Conservation (phyloP, 2,329 filamentous ascomycete species). For the Alternaria longipes region DNA sequence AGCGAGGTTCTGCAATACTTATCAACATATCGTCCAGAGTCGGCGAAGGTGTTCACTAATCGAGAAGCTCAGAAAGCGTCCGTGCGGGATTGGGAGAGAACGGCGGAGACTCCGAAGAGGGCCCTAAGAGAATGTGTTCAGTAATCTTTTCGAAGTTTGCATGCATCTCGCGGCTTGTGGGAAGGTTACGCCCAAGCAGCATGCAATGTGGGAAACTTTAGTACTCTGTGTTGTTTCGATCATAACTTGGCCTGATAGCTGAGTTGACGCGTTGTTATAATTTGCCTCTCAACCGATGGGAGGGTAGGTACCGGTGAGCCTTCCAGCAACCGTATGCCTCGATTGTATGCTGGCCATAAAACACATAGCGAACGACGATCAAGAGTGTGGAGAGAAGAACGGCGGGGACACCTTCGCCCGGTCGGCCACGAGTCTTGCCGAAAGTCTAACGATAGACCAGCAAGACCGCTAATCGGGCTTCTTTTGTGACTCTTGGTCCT, state of each 20-base stretch:
- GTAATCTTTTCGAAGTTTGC: background rate
- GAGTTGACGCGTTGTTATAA: background rate
- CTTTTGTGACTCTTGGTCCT: background rate
- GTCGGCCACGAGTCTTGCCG: slow-evolving; percentile 2
- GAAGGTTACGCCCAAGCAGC: background rate
- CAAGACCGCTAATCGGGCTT: background rate
- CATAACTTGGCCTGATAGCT: background rate
- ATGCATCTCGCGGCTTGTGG: background rate
- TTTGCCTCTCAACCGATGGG: background rate
- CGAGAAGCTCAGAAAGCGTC: background rate
- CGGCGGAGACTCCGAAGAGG: background rate
- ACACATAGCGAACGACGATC: background rate
- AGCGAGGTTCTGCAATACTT: slow-evolving; percentile 1
- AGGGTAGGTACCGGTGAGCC: background rate
- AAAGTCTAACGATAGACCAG: background rate
- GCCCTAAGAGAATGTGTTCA: background rate
- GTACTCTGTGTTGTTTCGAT: background rate
- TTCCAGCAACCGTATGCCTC: background rate
- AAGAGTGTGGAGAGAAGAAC: background rate
- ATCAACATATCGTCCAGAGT: background rate
- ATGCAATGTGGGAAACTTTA: background rate
- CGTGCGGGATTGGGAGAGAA: background rate
- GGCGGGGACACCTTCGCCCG: background rate
- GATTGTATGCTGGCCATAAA: background rate
- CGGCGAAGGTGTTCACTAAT: background rate